A percentile compares a stretch with the other conserved stretches of the same genome.
These are phyloP conservation scores for Balansia obtecta DNA, from an alignment of 2,329 filamentous ascomycete species.

Conservation along the genomic window DNA sequence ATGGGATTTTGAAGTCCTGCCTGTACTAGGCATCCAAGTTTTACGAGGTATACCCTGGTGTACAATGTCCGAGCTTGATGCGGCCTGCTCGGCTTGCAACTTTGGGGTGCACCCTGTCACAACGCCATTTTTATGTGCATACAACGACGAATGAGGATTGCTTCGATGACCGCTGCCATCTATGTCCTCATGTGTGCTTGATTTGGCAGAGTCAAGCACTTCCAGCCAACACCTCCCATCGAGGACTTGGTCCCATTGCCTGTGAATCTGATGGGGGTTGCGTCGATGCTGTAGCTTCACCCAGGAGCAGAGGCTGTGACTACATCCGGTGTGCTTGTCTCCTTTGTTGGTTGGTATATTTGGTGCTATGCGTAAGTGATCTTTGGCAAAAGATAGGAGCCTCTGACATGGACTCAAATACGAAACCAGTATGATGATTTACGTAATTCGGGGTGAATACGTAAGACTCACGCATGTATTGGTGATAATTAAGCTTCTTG, in stretches of 20 bases:
- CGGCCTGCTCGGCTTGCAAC: constrained; percentile 11
- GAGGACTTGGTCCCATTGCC: constrained; percentile 7
- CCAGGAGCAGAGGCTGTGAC: background rate
- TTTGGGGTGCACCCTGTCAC: constrained; percentile 16
- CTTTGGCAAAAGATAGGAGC: background rate
- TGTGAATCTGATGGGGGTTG: constrained; percentile 6
- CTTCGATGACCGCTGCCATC: constrained; percentile 16
- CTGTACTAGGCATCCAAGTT: constrained; percentile 18
- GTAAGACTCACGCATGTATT: background rate
- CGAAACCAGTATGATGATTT: background rate
- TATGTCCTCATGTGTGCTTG: constrained; percentile 16
- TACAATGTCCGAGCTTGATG: constrained; percentile 17
- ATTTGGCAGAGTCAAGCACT: constrained; percentile 13
- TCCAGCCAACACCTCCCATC: constrained; percentile 5
- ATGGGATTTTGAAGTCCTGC: background rate
- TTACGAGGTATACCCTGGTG: constrained; percentile 19
- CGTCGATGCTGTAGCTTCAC: constrained; percentile 1
- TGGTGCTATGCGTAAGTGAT: background rate
- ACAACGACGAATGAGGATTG: constrained; percentile 15
- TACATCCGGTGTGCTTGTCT: background rate
- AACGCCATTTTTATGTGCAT: constrained; percentile 15
- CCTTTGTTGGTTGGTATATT: constrained; percentile 4
- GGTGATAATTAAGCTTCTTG: constrained; percentile 1
- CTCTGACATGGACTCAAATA: background rate
- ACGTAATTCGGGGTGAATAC: background rate